Percentiles rank a stretch among this genome's conserved stretches.
Conservation (phyloP, 805 yeast species). For the Peterozyma xylosa region DNA sequence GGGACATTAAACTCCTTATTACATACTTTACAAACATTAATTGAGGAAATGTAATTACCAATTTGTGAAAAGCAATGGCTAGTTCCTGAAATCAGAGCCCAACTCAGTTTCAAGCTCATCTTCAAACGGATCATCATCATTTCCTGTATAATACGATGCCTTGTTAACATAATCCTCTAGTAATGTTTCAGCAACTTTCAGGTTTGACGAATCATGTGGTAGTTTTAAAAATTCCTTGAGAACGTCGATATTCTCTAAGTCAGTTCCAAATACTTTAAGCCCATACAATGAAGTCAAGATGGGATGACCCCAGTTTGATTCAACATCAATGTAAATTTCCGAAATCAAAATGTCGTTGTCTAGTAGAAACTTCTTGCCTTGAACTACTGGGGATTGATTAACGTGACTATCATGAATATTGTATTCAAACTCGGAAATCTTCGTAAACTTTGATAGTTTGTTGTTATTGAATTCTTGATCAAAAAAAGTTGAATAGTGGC, state of each 20-base stretch:
- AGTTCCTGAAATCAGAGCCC: neutral
- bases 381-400: slow-evolving; percentile 3
- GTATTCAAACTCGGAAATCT: slow-evolving; percentile 6
- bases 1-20: too few relatives aligned
- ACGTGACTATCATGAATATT: slow-evolving; percentile 5
- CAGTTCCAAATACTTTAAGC: slow-evolving; percentile 8
- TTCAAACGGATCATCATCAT: neutral
- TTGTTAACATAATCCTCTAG: slow-evolving; percentile 1
- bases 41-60: too few relatives aligned
- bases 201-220: neutral
- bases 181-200: slow-evolving; percentile 1
- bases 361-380: neutral
- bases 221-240: slow-evolving; percentile 3
- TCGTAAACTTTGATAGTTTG: neutral
- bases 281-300: slow-evolving; percentile 4
- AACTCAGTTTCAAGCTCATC: neutral
- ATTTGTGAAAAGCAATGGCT: too few relatives aligned
- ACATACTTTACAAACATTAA: too few relatives aligned
- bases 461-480: slow-evolving; percentile 5
- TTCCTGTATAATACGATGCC: slow-evolving; percentile 1
- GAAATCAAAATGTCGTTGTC: neutral
- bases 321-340: slow-evolving; percentile 6
- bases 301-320: slow-evolving; percentile 10
- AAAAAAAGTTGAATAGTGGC: neutral
- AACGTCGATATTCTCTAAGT: slow-evolving; percentile 1